Base-by-base conservation (phyloP, 352 stramenopile species). In the Globisporangium rhizosaccharum region DNA sequence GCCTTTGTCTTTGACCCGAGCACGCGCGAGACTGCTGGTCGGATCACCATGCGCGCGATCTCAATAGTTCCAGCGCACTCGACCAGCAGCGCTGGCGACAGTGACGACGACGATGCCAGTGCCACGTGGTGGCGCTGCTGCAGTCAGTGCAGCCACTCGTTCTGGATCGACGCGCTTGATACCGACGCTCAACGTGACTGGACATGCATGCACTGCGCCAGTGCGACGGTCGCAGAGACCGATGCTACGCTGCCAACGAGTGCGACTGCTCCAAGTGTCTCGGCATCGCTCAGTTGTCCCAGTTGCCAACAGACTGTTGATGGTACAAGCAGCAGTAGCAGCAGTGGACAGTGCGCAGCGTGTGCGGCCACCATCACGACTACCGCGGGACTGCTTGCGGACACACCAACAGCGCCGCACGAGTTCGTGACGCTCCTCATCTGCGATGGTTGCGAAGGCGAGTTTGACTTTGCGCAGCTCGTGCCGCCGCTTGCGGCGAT, bases 401-500 rank as follows among this genome's bases (percentile, higher is more conserved):
- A 28, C 3, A 14, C 47, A 8, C 25, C 20, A 20, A 2, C 10
- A 1, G 9, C 36, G 30, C 30, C 51, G 23, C 20, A 46, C 12
- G 62, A 68, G 8, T 26, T 67, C 30, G 51, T 67, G 48, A 72
- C 61, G 15, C 12, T 79, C 47, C 55, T 80, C 20, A 68, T 78
- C n/a, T 81, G 72, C 30, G 72, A 78, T 18, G 70, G 65, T 0
- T 81, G 72, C 39, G 70, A 76, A 28, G 60, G 61, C 45, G 70
- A 75, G 36, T 71, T 69, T 26, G 71, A 79, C n/a, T 33, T 68
- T n/a, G 30, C 39, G 6, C 61, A 57, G 20, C 53, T 79, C 17
- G 44, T 57, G 49, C 68, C 68, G 18, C 58, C 61, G 9, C 61
- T 61, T 37, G 49, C 53, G 1, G 54, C 64, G 20, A 48, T 73